Evolutionary conservation across 768 basidiomycete species (phyloP), one percentile per base, ranked within the genome.

Genomic region (Gelatoporia subvermispora): DNA sequence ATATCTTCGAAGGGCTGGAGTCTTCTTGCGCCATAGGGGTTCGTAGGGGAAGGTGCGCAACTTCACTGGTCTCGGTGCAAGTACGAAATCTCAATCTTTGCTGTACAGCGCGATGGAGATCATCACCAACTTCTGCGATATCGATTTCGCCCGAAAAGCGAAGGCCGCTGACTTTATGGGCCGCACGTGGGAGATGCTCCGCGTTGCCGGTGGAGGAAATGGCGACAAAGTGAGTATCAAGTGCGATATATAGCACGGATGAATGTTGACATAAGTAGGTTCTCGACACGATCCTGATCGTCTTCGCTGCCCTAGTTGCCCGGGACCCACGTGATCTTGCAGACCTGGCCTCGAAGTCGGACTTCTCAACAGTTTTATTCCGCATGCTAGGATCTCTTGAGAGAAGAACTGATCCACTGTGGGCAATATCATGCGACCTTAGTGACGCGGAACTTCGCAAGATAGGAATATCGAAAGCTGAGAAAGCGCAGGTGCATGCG

Each of bases 1-100:
- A 91, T 65, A 66, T 92, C 4, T 85, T 91, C 52, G 90, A 93
- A 63, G 88, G 90, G 0, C 75, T 92, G 65, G 78, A 81, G 22
- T 56, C 64, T 9, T 69, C 70, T 15, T 75, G 73, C 15, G 71
- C 74, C 9, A 57, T 81, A 40, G 73, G 76, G 2, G 71, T 91
- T 21, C 74, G 82, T 42, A 74, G 87, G 54, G 78, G 84, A 10
- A 91, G 86, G 88, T 86, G 49, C 23, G 67, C 45, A 20, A 48
- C 23, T 28, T 31, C 7, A 13, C 28, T 31, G 13, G 5, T 31
- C 7, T 20, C 8, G 20, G 46, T n/a, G n/a, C 37, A 8, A 34
- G 10, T 48, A 41, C 50, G 34, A 39, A 39, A 16, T 20, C 36
- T 24, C 17, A 23, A 20, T 7, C 11, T 28, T 35, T 25, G 17